These are phyloP conservation scores for Annulohypoxylon bovei DNA, from an alignment of 495 filamentous ascomycete species.

Conservation along the genomic window DNA sequence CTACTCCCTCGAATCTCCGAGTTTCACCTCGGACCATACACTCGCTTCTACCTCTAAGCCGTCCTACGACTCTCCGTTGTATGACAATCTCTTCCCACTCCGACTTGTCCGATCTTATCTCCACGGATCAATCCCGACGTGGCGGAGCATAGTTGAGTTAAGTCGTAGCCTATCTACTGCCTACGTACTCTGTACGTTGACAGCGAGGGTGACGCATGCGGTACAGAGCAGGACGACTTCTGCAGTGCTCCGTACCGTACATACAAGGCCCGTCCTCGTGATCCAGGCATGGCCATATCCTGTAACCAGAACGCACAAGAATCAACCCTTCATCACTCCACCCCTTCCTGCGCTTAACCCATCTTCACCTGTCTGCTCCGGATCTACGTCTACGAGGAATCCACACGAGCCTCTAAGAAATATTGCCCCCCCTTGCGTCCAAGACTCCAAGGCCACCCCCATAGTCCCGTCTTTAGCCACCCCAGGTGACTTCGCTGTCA, in stretches of 20 bases:
- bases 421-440: slow-evolving; percentile 38
- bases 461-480: slow-evolving; percentile 25
- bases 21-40: slow-evolving; percentile 37
- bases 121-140: slow-evolving; percentile 38
- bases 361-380: slow-evolving; percentile 10
- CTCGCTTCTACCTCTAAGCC: slow-evolving; percentile 3
- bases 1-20: slow-evolving; percentile 42
- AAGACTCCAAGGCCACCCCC: slow-evolving; percentile 17
- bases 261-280: slow-evolving; percentile 20
- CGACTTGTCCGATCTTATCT: slow-evolving; percentile 42
- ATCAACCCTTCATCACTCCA: slow-evolving; percentile 38
- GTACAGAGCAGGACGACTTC: slow-evolving; percentile 12
- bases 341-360: slow-evolving; percentile 27
- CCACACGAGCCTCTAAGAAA: slow-evolving; percentile 41
- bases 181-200: slow-evolving; percentile 14
- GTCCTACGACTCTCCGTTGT: slow-evolving; percentile 3
- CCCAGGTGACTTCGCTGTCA: slow-evolving; percentile 24
- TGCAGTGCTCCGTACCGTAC: slow-evolving; percentile 26
- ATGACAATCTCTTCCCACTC: slow-evolving; percentile 7
- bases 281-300: slow-evolving; percentile 31
- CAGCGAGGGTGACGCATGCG: slow-evolving; percentile 33
- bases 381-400: slow-evolving; percentile 21
- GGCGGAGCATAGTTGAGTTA: slow-evolving; percentile 20
- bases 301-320: slow-evolving; percentile 29
- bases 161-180: slow-evolving; percentile 18